phyloP scores from a whole-genome alignment of 2,329 filamentous ascomycete genomes.

The Fusarium stilboides region DNA sequence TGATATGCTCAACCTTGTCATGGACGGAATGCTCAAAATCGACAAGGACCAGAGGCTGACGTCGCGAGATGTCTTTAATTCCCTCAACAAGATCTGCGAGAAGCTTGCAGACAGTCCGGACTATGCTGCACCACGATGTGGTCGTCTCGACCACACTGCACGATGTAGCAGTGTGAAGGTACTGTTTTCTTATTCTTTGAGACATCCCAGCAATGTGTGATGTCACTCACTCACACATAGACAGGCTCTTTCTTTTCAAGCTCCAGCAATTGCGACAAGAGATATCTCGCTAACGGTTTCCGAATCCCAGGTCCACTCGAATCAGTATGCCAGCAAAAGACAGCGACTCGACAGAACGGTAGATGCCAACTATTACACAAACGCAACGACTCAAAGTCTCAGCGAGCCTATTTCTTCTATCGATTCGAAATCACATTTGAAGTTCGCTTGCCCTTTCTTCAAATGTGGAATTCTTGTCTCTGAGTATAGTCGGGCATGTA shows the following conservation, averaged over 20 bases:
- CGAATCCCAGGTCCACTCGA: neutral
- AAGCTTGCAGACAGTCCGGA: neutral
- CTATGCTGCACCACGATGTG: neutral
- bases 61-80: rapidly evolving
- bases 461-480: neutral
- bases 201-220: neutral
- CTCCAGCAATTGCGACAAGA: rapidly evolving
- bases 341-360: rapidly evolving
- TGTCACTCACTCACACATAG: neutral
- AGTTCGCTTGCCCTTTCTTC: neutral
- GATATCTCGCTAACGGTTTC: neutral
- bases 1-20: neutral
- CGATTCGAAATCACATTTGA: rapidly evolving
- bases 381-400: neutral
- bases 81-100: rapidly evolving
- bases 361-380: neutral
- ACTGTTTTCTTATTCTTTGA: no score
- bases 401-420: rapidly evolving
- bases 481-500: neutral
- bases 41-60: neutral
- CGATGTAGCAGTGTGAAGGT: no score
- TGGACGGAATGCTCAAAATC: neutral
- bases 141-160: no score
- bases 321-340: neutral
- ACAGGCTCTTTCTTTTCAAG: neutral